Base-by-base conservation (phyloP, 768 basidiomycete genomes). In the Mycena crocata region DNA sequence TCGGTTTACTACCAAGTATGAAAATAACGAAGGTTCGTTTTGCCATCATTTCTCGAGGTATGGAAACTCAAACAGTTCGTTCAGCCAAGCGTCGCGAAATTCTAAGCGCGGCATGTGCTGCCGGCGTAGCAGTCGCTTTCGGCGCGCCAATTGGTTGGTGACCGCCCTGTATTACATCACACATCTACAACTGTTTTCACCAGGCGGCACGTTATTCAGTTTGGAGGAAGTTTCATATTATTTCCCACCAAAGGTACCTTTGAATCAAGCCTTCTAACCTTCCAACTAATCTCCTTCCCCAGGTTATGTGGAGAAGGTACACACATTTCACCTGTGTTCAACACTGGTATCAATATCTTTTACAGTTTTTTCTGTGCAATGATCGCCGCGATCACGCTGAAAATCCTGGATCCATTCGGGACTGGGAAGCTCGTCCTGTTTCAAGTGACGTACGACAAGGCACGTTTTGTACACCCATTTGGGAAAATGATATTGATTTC, bases 221-320 rank as follows among this genome's bases (percentile, higher is more conserved):
- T 80, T 98, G 70, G 97, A 99, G 78, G 97, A 99, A 77, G 96
- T 97, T 8, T 94, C 93, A 5, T 97, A 97, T 76, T 99, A 94
- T 79, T 99, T 98, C 77, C 98, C 97, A 15, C 92, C 96, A 0
- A 98, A 98, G 84, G 93, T 90, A 62, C 5, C 71, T 35, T 62
- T 52, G 34, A 5, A 19, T 14, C 40, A 34, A 39, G 3, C 14
- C 14, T 8, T n/a, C 51, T n/a, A 24, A 10, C 10, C 44, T 61
- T 19, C 37, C 68, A 52, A 64, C 39, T 44, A 14, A 64, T 57
- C 39, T 34, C 6, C 35, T 31, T 3, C 23, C 44, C n/a, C 59
- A 90, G 89, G 92, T 93, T 59, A 95, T 98, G 94, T 97, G 94
- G 94, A 84, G 95, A 82, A 93, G 93, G 94, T 94, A 73, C 50